Evolutionary conservation across 208 protist genomes (phyloP).

Genomic region (Acanthamoeba castellanii): DNA sequence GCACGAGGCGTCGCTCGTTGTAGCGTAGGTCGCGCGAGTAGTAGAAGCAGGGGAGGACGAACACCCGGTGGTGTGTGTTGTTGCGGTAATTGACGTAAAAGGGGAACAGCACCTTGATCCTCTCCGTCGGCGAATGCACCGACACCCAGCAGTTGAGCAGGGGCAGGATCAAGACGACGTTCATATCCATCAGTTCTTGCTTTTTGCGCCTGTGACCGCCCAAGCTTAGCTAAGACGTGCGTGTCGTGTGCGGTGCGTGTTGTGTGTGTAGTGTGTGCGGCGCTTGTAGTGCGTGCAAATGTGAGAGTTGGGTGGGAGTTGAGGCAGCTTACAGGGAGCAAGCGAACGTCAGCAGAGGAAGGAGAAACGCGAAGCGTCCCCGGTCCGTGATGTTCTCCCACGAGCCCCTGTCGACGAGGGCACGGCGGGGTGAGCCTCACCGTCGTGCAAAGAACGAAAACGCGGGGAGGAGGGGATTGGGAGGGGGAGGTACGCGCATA

Average conservation of each 20-base stretch:
- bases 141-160: neutral
- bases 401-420: neutral
- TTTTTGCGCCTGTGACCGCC: neutral
- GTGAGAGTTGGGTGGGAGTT: neutral
- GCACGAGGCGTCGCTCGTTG: neutral
- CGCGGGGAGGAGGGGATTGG: neutral
- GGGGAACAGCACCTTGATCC: neutral
- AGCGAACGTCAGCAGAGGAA: neutral
- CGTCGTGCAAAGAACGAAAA: neutral
- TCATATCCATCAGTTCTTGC: too few species aligned
- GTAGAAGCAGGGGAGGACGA: slow-evolving; percentile 6
- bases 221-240: neutral
- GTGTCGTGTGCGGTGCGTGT: neutral
- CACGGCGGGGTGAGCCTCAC: too few species aligned
- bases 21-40: neutral
- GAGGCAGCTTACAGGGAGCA: neutral
- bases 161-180: neutral
- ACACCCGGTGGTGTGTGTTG: neutral
- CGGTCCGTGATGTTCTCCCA: neutral
- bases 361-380: neutral
- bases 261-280: too few species aligned
- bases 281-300: too few species aligned
- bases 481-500: neutral
- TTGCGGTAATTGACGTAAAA: neutral
- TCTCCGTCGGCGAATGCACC: neutral